Percentiles rank a stretch among this genome's conserved stretches.
Evolutionary conservation across 257 asterid genomes (phyloP).

Genomic region (Schizonepeta tenuifolia): DNA sequence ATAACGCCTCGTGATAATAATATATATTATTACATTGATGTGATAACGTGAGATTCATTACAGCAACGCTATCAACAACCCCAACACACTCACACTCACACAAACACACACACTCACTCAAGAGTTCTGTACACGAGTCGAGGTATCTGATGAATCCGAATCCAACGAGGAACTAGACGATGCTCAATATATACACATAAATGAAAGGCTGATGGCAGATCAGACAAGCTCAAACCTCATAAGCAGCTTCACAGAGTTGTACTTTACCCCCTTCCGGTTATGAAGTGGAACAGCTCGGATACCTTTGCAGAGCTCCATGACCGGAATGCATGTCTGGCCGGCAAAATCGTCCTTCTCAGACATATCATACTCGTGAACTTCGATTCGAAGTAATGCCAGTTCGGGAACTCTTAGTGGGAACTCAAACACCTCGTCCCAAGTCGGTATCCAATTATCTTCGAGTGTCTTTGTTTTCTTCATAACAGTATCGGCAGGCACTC

Average conservation of each 20-base stretch:
- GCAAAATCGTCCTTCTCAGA: slow-evolving; percentile 89
- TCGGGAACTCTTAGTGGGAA: slow-evolving; percentile 80
- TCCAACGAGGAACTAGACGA: neutral
- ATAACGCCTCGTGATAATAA: neutral
- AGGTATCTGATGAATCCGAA: neutral
- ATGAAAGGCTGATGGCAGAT: slow-evolving; percentile 5
- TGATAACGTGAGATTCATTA: neutral
- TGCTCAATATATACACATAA: neutral
- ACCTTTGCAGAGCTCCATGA: slow-evolving; percentile 75
- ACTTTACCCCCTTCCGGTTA: slow-evolving; percentile 57
- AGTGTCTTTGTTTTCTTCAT: slow-evolving; percentile 73
- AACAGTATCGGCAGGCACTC: slow-evolving; percentile 65
- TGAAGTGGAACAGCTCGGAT: slow-evolving; percentile 78
- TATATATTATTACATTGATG: slow-evolving; percentile 8
- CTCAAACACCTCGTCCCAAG: slow-evolving; percentile 76
- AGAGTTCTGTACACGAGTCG: slow-evolving; percentile 18
- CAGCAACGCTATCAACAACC: slow-evolving; percentile 16
- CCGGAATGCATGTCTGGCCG: slow-evolving; percentile 82
- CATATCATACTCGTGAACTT: slow-evolving; percentile 82
- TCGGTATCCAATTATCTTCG: slow-evolving; percentile 87
- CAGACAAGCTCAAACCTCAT: slow-evolving; percentile 71
- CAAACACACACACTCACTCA: neutral
- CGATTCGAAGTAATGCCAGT: slow-evolving; percentile 76
- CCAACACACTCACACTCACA: slow-evolving; percentile 1
- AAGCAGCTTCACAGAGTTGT: slow-evolving; percentile 70